Evolutionary conservation across 2,329 filamentous ascomycete genomes (phyloP).

Genomic region (Alternaria arborescens): DNA sequence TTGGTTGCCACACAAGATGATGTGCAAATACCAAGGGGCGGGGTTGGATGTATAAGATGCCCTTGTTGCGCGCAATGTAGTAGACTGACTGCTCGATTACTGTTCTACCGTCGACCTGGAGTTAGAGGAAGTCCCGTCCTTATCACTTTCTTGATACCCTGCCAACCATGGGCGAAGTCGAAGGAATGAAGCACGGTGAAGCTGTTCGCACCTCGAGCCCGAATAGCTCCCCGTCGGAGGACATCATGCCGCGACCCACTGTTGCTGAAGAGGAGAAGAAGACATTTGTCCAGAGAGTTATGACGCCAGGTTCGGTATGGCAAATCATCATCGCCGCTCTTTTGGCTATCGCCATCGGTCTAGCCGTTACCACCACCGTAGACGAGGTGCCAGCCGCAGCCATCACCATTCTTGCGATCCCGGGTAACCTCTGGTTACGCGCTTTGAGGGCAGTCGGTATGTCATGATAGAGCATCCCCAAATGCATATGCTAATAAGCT

Average conservation of each 20-base stretch:
- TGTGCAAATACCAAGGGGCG: constrained; percentile 16
- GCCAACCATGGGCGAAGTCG: constrained; percentile 28
- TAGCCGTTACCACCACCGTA: constrained; percentile 56
- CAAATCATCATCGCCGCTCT: constrained; percentile 62
- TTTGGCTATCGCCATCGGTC: constrained; percentile 60
- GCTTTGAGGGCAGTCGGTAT: constrained; percentile 59
- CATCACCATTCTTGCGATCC: constrained; percentile 57
- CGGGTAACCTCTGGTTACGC: constrained; percentile 61
- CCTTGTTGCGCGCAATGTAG: constrained; percentile 4
- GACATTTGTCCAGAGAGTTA: constrained; percentile 50
- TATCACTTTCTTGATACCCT: background rate
- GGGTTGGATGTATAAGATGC: constrained; percentile 30
- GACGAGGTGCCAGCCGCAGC: constrained; percentile 56
- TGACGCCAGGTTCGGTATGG: constrained; percentile 56
- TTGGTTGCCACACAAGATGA: constrained; percentile 24
- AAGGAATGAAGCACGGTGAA: constrained; percentile 25
- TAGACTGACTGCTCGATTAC: constrained; percentile 1
- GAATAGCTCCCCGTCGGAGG: constrained; percentile 15
- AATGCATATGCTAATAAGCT: background rate
- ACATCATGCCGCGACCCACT: constrained; percentile 21
- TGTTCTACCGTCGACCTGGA: background rate
- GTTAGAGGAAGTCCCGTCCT: background rate
- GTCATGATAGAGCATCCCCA: constrained; percentile 20
- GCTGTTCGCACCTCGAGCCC: constrained; percentile 21
- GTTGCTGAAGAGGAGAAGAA: constrained; percentile 30